Evolutionary conservation across 768 basidiomycete species (phyloP).

Genomic region (Brasilioporus rufonigricans): DNA sequence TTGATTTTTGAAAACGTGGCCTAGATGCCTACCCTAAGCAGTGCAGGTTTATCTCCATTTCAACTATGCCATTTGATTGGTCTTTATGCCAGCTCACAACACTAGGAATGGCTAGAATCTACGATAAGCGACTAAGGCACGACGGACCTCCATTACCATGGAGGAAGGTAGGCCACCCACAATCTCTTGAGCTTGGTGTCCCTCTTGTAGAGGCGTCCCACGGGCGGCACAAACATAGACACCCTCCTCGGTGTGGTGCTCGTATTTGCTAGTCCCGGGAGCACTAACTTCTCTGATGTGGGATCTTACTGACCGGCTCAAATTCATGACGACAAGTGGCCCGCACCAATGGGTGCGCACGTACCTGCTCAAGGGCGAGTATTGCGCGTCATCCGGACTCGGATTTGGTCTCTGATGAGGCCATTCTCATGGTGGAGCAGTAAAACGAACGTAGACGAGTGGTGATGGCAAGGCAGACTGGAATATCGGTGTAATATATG

Average conservation of each 20-base stretch:
- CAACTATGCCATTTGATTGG: constrained; percentile 55
- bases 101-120: constrained; percentile 75
- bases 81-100: constrained; percentile 83
- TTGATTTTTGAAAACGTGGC: constrained; percentile 95
- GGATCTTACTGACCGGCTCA: constrained; percentile 62
- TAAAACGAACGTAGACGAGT: constrained; percentile 5
- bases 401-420: constrained; percentile 40
- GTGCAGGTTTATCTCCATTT: constrained; percentile 89
- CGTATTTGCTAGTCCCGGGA: constrained; percentile 76
- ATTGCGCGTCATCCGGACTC: constrained; percentile 85
- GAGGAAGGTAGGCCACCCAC: constrained; percentile 98
- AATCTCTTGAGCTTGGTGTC: constrained; percentile 90
- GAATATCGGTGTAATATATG: too few relatives aligned
- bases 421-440: constrained; percentile 13
- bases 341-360: constrained; percentile 11
- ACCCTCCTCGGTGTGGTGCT: constrained; percentile 63
- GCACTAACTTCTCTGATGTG: constrained; percentile 89
- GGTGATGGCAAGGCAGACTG: neutral
- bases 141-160: constrained; percentile 53
- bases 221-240: constrained; percentile 81
- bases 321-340: neutral
- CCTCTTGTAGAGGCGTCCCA: constrained; percentile 84
- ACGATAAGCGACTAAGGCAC: neutral
- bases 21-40: constrained; percentile 90
- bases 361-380: constrained; percentile 78